phyloP scores from a whole-genome alignment of 495 filamentous ascomycete species.

The Clohesyomyces aquaticus region DNA sequence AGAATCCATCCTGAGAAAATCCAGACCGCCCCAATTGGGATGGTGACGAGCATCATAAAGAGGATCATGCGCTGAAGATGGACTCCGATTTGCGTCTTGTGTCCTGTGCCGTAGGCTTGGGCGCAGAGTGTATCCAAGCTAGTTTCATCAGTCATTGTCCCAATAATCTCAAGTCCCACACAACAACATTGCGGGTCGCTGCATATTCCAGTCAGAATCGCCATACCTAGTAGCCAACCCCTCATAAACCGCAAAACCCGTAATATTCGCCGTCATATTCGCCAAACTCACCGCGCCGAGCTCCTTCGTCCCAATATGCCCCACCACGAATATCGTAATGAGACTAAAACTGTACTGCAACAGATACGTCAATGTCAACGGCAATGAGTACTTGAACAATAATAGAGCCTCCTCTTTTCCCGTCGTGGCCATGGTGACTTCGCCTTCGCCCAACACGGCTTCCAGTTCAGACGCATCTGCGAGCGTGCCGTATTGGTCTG shows the following conservation, averaged over 20 bases:
- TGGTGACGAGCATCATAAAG: conserved; percentile 31
- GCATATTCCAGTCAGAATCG: not conserved
- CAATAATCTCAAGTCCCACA: not conserved
- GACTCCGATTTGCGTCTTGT: conserved; percentile 37
- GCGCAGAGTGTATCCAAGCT: conserved; percentile 42
- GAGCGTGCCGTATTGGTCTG: conserved; percentile 21
- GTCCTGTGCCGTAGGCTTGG: conserved; percentile 42
- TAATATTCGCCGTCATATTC: conserved; percentile 41
- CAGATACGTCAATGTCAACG: conserved; percentile 32
- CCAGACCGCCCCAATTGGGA: conserved; percentile 42
- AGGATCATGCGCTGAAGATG: conserved; percentile 39
- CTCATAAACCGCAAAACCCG: conserved; percentile 40
- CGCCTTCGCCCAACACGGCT: conserved; percentile 15
- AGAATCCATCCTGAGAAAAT: conserved; percentile 35
- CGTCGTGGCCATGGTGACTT: conserved; percentile 6
- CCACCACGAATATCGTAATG: conserved; percentile 32
- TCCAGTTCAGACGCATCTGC: conserved; percentile 22
- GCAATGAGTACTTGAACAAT: conserved; percentile 29
- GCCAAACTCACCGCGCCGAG: conserved; percentile 39
- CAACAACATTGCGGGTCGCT: too few relatives aligned
- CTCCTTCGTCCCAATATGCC: conserved; percentile 38
- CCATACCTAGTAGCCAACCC: conserved; percentile 35
- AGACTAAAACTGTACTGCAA: conserved; percentile 40
- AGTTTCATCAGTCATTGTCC: not conserved
- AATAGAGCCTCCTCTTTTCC: conserved; percentile 10